Conservation (phyloP, 805 yeast species). For the Barnettozyma pratensis region DNA sequence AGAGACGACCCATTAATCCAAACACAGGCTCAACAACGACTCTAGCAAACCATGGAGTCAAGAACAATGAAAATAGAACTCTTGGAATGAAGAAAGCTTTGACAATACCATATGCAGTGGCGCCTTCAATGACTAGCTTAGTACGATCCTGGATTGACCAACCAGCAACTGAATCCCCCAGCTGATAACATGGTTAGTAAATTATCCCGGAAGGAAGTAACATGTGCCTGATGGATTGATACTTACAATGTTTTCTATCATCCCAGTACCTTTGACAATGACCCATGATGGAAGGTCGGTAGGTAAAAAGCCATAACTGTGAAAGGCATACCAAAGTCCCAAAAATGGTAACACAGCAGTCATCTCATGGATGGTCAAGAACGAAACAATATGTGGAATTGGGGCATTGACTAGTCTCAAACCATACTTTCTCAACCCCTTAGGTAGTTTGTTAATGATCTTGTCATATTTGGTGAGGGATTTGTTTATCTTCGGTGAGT, state of each 20-base stretch:
- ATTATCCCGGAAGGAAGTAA: neutral
- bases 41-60: constrained; percentile 56
- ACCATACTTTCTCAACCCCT: constrained; percentile 45
- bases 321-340: constrained; percentile 62
- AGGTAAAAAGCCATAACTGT: constrained; percentile 49
- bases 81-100: constrained; percentile 55
- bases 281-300: constrained; percentile 55
- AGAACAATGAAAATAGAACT: constrained; percentile 41
- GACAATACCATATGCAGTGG: constrained; percentile 66
- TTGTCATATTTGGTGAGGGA: constrained; percentile 3
- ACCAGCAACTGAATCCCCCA: constrained; percentile 23
- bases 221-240: neutral
- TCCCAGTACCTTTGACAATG: constrained; percentile 51
- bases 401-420: constrained; percentile 49
- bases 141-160: constrained; percentile 46
- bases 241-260: constrained; percentile 49
- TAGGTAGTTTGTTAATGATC: constrained; percentile 40
- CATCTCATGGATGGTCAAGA: constrained; percentile 65
- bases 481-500: neutral
- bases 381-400: constrained; percentile 55
- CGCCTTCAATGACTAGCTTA: constrained; percentile 61
- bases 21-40: constrained; percentile 43
- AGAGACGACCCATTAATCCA: constrained; percentile 2
- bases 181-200: constrained; percentile 20
- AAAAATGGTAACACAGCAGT: constrained; percentile 70